phyloP scores from a whole-genome alignment of 192 early-diverging fungal species.

The Coemansia guatemalensis region DNA sequence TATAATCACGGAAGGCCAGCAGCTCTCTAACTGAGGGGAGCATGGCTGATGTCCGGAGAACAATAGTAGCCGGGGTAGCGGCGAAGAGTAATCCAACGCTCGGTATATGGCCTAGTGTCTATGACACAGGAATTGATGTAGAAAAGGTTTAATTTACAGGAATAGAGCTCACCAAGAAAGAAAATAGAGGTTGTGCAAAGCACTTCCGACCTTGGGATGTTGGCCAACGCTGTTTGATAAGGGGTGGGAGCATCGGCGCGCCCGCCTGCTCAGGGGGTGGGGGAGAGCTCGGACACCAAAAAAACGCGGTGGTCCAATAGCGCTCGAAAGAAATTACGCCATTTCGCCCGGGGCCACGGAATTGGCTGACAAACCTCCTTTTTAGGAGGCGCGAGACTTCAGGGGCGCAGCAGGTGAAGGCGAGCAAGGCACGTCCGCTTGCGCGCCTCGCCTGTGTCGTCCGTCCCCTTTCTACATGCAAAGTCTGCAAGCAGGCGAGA shows the following conservation, averaged over 20 bases:
- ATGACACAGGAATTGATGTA: background rate
- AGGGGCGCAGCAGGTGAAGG: background rate
- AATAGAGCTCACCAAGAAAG: background rate
- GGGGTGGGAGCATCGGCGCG: background rate
- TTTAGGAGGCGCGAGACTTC: background rate
- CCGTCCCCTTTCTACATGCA: background rate
- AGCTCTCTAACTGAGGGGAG: constrained; percentile 47
- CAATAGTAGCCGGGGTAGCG: background rate
- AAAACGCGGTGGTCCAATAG: constrained; percentile 5
- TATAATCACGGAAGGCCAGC: constrained; percentile 35
- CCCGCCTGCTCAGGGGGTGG: constrained; percentile 3
- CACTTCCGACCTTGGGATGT: background rate
- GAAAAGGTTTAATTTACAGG: background rate
- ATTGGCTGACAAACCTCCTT: background rate
- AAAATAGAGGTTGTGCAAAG: background rate
- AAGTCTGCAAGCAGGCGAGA: background rate
- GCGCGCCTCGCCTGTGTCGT: background rate
- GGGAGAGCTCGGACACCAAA: background rate
- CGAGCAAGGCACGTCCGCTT: background rate
- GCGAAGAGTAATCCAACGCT: background rate
- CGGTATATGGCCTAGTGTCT: background rate
- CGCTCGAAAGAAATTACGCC: background rate
- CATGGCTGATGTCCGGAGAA: constrained; percentile 20
- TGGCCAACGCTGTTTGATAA: background rate
- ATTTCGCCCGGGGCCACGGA: background rate